These are phyloP conservation scores for Ophiosphaerella herpotricha DNA, from an alignment of 2,329 filamentous ascomycete species.

Conservation along the genomic window DNA sequence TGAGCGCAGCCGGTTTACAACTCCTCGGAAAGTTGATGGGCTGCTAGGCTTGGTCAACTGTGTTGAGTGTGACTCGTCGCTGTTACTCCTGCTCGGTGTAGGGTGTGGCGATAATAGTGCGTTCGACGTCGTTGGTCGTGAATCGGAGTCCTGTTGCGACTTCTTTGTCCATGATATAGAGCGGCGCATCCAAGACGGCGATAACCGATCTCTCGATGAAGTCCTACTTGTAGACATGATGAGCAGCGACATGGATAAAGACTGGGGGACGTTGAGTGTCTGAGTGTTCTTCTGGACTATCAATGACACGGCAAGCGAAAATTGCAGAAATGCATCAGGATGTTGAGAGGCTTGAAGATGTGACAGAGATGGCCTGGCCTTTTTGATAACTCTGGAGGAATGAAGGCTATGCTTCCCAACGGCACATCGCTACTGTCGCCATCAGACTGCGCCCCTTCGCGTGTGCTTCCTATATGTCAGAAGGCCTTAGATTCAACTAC, in stretches of 20 bases:
- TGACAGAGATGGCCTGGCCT: conserved; percentile 10
- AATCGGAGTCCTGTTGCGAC: conserved; percentile 16
- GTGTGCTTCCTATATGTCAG: background rate
- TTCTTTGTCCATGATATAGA: conserved; percentile 17
- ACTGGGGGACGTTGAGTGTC: background rate
- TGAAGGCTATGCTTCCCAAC: background rate
- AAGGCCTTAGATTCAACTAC: conserved; percentile 1
- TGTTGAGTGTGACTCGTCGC: conserved; percentile 31
- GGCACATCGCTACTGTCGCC: too few relatives aligned
- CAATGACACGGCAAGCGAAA: background rate
- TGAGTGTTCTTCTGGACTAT: too few relatives aligned
- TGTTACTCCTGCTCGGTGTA: conserved; percentile 28
- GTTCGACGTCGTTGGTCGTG: conserved; percentile 19
- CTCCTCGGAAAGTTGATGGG: conserved; percentile 23
- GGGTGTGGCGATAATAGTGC: conserved; percentile 20
- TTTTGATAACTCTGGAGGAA: conserved; percentile 4
- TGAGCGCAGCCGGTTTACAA: conserved; percentile 34
- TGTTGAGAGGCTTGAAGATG: conserved; percentile 1
- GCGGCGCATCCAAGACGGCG: conserved; percentile 30
- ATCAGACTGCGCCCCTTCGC: conserved; percentile 13
- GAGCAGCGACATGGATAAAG: conserved; percentile 27
- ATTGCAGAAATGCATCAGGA: background rate
- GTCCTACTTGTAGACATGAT: conserved; percentile 30
- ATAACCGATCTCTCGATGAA: conserved; percentile 24
- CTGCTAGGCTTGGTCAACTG: conserved; percentile 27